These are phyloP conservation scores for Boeremia lycopersici DNA, from an alignment of 2,329 filamentous ascomycete species.

Conservation along the genomic window DNA sequence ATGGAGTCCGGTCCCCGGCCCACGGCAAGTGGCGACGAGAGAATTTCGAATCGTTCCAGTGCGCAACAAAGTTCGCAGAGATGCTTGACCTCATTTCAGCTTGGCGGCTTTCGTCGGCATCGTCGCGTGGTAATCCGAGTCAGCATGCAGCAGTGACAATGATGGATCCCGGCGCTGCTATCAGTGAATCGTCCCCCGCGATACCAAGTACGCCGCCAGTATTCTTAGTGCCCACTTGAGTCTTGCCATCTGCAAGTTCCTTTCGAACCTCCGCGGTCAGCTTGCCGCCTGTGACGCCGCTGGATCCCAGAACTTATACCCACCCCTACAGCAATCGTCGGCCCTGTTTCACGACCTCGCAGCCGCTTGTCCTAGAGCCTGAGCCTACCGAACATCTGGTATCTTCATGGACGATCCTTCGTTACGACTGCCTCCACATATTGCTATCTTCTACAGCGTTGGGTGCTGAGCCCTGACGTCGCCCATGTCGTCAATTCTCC, in stretches of 20 bases:
- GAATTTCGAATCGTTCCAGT: slow-evolving; percentile 1
- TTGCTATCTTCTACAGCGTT: slow-evolving; percentile 10
- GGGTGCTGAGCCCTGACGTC: slow-evolving; percentile 9
- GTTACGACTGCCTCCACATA: background rate
- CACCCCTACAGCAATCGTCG: slow-evolving; percentile 13
- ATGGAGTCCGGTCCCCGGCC: background rate
- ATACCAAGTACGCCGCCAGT: slow-evolving; percentile 6
- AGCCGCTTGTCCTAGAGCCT: background rate
- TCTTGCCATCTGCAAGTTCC: background rate
- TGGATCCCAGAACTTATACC: slow-evolving; percentile 1
- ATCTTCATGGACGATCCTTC: slow-evolving; percentile 1
- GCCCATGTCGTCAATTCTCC: slow-evolving; percentile 34
- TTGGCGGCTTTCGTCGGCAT: slow-evolving; percentile 5
- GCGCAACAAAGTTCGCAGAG: slow-evolving; percentile 2
- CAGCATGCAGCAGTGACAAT: slow-evolving; percentile 3
- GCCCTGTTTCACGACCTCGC: slow-evolving; percentile 7
- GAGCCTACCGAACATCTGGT: slow-evolving; percentile 6
- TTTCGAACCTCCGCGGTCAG: background rate
- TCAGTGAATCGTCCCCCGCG: slow-evolving; percentile 3
- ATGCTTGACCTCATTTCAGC: background rate
- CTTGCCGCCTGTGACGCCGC: background rate
- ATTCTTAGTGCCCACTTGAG: background rate
- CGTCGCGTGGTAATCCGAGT: background rate
- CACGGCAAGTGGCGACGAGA: slow-evolving; percentile 3
- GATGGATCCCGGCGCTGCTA: background rate